Percentiles rank a stretch among this genome's conserved stretches.
Evolutionary conservation across 371 early-diverging fungal genomes (phyloP).

Genomic region (Gilbertella persicaria): DNA sequence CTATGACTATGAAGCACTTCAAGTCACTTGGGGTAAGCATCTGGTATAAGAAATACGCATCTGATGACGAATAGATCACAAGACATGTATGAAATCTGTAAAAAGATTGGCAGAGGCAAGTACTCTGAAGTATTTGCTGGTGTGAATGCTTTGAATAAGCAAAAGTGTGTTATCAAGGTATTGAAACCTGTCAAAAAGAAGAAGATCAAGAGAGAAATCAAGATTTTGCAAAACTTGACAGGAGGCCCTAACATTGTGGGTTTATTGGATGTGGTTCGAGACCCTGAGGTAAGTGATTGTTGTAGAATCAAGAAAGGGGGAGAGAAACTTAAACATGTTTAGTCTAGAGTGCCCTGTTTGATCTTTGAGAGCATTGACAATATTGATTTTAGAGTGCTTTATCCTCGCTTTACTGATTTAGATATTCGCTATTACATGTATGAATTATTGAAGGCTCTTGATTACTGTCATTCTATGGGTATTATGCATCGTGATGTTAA

Average conservation of each 20-base stretch:
- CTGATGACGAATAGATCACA: conserved; percentile 28
- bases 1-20: conserved; percentile 32
- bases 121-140: conserved; percentile 99
- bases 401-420: conserved; percentile 82
- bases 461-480: conserved; percentile 97
- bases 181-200: conserved; percentile 99
- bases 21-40: conserved; percentile 33
- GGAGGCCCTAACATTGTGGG: conserved; percentile 96
- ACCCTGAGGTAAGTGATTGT: conserved; percentile 73
- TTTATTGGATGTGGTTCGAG: conserved; percentile 96
- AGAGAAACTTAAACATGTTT: conserved; percentile 3
- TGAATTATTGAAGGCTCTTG: conserved; percentile 96
- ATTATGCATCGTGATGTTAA: conserved; percentile 99
- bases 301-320: not conserved
- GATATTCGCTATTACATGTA: conserved; percentile 97
- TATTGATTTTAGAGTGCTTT: conserved; percentile 75
- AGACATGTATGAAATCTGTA: conserved; percentile 96
- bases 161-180: conserved; percentile 98
- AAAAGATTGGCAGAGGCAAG: conserved; percentile 98
- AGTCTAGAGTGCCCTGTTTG: conserved; percentile 93
- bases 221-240: conserved; percentile 96
- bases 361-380: conserved; percentile 97
- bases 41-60: not conserved
- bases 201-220: conserved; percentile 99
- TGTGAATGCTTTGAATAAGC: conserved; percentile 74